These are phyloP conservation scores for Globisporangium cederbergense DNA, from an alignment of 352 stramenopile genomes.

Conservation along the genomic window DNA sequence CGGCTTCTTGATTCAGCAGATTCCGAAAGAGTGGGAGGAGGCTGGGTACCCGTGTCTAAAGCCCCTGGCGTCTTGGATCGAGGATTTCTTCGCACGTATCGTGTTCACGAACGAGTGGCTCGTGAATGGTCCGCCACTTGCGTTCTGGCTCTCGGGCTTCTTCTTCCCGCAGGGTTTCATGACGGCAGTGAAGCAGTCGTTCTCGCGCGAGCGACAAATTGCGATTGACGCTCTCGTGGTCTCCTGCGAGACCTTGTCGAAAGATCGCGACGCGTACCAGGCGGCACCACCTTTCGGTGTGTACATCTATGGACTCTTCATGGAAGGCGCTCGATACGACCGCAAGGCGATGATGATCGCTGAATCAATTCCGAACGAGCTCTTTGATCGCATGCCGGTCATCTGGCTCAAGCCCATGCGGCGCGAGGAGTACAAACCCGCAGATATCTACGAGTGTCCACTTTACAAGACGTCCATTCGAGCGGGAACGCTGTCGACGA, in stretches of 20 bases:
- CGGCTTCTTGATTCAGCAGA: slow-evolving; percentile 88
- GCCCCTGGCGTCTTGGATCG: slow-evolving; percentile 88
- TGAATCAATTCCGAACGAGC: slow-evolving; percentile 85
- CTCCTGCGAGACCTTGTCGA: slow-evolving; percentile 72
- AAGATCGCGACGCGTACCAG: slow-evolving; percentile 71
- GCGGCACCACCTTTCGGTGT: slow-evolving; percentile 73
- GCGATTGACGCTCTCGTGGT: slow-evolving; percentile 91
- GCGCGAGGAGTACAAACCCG: slow-evolving; percentile 68
- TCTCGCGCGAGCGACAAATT: slow-evolving; percentile 86
- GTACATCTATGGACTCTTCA: slow-evolving; percentile 94
- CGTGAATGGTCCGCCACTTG: slow-evolving; percentile 64
- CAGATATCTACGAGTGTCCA: slow-evolving; percentile 87
- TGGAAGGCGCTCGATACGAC: slow-evolving; percentile 92
- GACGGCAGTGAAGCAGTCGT: slow-evolving; percentile 93
- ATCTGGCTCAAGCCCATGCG: slow-evolving; percentile 89
- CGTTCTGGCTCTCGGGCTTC: slow-evolving; percentile 93
- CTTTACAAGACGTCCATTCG: slow-evolving; percentile 93
- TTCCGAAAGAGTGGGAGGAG: slow-evolving; percentile 86
- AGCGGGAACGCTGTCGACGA: slow-evolving; percentile 90
- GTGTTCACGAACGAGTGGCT: slow-evolving; percentile 85
- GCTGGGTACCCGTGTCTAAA: slow-evolving; percentile 92
- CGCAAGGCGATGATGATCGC: slow-evolving; percentile 66
- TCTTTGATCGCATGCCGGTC: slow-evolving; percentile 90
- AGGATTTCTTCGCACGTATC: slow-evolving; percentile 90
- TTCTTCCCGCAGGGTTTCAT: slow-evolving; percentile 97